Percentiles rank a stretch among this genome's conserved stretches.
phyloP scores from a whole-genome alignment of 1,284 basidiomycete species.

The Tilletia setariae region DNA sequence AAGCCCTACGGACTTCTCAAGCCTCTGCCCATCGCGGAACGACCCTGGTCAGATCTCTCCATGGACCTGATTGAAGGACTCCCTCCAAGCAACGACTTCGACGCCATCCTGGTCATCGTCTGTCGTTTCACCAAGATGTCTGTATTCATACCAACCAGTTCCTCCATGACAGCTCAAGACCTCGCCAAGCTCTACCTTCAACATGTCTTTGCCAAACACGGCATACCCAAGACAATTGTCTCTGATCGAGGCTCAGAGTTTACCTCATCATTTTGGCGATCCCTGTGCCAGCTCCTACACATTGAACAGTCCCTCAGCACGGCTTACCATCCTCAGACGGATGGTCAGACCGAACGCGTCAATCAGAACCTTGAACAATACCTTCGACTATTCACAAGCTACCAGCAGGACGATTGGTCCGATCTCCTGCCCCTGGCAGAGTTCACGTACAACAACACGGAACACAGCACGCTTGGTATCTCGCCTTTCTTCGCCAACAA shows the following conservation, averaged over 20 bases:
- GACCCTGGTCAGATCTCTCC: conserved; percentile 57
- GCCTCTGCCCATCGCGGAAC: conserved; percentile 50
- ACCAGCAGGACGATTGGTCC: conserved; percentile 27
- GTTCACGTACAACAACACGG: too few relatives aligned
- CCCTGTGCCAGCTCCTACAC: conserved; percentile 30
- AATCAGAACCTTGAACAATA: conserved; percentile 57
- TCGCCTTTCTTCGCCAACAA: conserved; percentile 19
- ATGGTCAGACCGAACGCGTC: conserved; percentile 56
- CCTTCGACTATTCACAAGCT: conserved; percentile 32
- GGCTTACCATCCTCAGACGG: too few relatives aligned
- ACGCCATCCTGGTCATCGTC: conserved; percentile 56
- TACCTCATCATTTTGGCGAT: conserved; percentile 47
- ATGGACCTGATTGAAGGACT: conserved; percentile 59
- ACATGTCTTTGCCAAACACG: conserved; percentile 51
- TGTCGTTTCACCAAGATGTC: too few relatives aligned
- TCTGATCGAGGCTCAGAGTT: conserved; percentile 57
- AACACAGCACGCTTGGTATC: neutral
- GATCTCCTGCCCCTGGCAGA: conserved; percentile 19
- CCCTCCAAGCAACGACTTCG: conserved; percentile 51
- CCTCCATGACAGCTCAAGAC: conserved; percentile 42
- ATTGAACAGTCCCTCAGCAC: conserved; percentile 48
- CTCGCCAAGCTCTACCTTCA: conserved; percentile 42
- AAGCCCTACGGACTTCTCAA: conserved; percentile 53
- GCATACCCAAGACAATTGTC: too few relatives aligned
- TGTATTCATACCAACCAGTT: conserved; percentile 62